A percentile compares a stretch with the other conserved stretches of the same genome.
phyloP scores from a whole-genome alignment of 2,329 filamentous ascomycete species.

The Calcarisporium arbuscula region DNA sequence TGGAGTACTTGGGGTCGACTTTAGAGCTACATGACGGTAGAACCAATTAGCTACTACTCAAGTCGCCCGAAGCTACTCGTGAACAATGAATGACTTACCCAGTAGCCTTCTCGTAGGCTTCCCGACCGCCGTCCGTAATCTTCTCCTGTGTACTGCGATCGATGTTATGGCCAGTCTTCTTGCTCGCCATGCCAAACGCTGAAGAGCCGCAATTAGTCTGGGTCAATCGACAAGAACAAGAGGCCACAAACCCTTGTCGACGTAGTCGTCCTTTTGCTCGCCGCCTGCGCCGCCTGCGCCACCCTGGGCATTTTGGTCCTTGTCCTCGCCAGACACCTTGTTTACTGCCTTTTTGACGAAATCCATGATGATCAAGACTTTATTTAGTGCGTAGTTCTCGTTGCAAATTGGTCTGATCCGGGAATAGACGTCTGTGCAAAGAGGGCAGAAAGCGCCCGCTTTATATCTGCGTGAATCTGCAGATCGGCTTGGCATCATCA shows the following conservation, averaged over 20 bases:
- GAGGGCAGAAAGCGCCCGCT: too few species aligned
- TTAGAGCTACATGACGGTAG: too few species aligned
- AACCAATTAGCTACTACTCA: too few species aligned
- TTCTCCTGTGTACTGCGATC: conserved; percentile 19
- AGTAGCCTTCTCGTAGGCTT: conserved; percentile 18
- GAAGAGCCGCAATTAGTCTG: too few species aligned
- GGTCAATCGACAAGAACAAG: neutral
- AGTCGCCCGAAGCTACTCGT: too few species aligned
- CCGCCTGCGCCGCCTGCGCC: conserved; percentile 6
- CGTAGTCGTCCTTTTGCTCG: conserved; percentile 16
- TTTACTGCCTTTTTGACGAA: conserved; percentile 13
- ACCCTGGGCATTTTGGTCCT: conserved; percentile 1
- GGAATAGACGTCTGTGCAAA: too few species aligned
- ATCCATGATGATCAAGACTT: conserved; percentile 12
- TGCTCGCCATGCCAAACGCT: conserved; percentile 16
- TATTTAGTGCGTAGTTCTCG: too few species aligned
- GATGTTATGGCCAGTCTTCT: conserved; percentile 20
- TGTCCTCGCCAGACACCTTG: conserved; percentile 5
- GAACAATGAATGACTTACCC: too few species aligned
- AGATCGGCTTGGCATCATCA: too few species aligned
- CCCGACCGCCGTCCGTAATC: conserved; percentile 20
- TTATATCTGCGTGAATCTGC: too few species aligned
- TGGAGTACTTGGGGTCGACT: too few species aligned
- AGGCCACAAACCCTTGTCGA: conserved; percentile 22
- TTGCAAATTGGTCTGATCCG: too few species aligned